Percentiles rank a stretch among this genome's conserved stretches.
These are phyloP conservation scores for Polygonum aviculare DNA, from an alignment of 148 eudicot genomes.

Conservation along the genomic window DNA sequence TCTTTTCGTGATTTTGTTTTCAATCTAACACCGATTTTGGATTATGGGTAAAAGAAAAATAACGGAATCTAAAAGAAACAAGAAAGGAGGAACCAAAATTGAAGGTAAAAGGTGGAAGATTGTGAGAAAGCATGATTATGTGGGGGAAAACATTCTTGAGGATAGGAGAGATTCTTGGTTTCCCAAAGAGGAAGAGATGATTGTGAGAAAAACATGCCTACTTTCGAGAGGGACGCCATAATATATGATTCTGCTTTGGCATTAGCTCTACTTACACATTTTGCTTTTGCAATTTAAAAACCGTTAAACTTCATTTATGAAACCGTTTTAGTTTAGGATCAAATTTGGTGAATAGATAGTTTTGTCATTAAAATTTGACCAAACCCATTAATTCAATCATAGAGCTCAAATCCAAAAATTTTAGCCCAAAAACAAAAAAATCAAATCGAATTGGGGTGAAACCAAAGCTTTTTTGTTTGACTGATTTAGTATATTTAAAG, in stretches of 20 bases:
- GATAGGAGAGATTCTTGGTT: constrained; percentile 20
- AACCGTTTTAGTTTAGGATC: too few relatives aligned
- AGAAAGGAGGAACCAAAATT: not conserved
- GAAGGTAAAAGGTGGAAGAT: not conserved
- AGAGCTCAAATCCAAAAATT: too few relatives aligned
- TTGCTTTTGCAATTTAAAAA: too few relatives aligned
- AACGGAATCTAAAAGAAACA: not conserved
- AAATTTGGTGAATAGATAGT: too few relatives aligned
- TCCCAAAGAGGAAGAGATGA: constrained; percentile 41
- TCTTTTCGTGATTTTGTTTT: not conserved
- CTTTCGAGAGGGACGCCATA: constrained; percentile 22
- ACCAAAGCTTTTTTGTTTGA: too few relatives aligned
- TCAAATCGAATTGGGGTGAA: too few relatives aligned
- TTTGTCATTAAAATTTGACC: too few relatives aligned
- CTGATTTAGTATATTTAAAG: too few relatives aligned
- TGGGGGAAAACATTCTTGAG: not conserved
- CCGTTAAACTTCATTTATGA: too few relatives aligned
- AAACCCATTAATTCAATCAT: too few relatives aligned
- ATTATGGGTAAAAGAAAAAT: not conserved
- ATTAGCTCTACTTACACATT: not conserved
- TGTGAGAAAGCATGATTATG: constrained; percentile 1
- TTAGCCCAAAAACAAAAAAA: too few relatives aligned
- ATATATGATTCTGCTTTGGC: not conserved
- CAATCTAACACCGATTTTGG: not conserved
- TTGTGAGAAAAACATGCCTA: constrained; percentile 46